These are phyloP conservation scores for Microbotryum scabiosae DNA, from an alignment of 1,284 basidiomycete genomes.

Conservation along the genomic window DNA sequence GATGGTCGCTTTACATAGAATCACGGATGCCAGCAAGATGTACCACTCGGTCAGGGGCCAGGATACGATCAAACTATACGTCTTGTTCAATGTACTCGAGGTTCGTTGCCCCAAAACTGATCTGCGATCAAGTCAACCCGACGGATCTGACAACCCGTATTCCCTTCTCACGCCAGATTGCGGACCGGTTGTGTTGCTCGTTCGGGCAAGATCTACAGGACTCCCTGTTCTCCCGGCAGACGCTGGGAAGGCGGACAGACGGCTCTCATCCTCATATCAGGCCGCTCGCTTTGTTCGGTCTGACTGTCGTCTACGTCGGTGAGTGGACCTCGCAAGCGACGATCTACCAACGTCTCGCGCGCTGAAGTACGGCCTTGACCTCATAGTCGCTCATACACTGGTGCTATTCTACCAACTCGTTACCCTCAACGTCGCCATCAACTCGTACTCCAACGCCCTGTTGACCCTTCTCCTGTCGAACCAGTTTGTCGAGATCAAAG, in stretches of 20 bases:
- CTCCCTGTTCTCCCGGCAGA: constrained; percentile 88
- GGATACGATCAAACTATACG: constrained; percentile 96
- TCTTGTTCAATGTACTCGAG: constrained; percentile 97
- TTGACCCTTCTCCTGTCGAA: constrained; percentile 92
- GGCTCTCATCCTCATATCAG: constrained; percentile 50
- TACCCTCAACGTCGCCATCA: constrained; percentile 92
- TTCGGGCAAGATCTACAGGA: constrained; percentile 98
- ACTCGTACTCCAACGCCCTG: constrained; percentile 94
- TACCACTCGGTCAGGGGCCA: constrained; percentile 99
- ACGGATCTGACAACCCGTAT: background rate
- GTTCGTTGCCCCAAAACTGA: constrained; percentile 43
- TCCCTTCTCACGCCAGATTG: constrained; percentile 56
- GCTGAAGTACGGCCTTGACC: background rate
- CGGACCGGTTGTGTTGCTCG: constrained; percentile 85
- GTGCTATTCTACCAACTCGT: constrained; percentile 96
- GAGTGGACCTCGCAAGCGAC: constrained; percentile 33
- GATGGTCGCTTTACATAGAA: constrained; percentile 63
- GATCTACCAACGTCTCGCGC: background rate
- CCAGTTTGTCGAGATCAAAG: constrained; percentile 99
- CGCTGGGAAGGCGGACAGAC: constrained; percentile 54
- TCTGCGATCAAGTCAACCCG: background rate
- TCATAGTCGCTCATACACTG: constrained; percentile 72
- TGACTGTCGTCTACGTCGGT: constrained; percentile 81
- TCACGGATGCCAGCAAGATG: constrained; percentile 95
- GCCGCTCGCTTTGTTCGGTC: constrained; percentile 73